Evolutionary conservation across 176 grass and related monocot genomes (phyloP).

Genomic region (Areca catechu): DNA sequence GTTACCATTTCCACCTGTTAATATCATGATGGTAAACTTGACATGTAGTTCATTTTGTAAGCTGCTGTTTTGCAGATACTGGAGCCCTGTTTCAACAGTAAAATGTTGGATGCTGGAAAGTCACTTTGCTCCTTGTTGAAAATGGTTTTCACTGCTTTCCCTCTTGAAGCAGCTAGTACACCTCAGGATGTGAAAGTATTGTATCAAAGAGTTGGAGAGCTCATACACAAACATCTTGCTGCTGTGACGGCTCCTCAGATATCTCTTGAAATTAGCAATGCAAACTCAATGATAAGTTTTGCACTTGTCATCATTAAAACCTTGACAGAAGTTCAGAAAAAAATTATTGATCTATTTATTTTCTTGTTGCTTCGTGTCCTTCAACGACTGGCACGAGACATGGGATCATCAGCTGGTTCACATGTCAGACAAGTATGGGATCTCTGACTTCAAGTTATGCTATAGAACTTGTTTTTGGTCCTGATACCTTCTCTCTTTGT

Average conservation of each 20-base stretch:
- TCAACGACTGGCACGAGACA: constrained; percentile 90
- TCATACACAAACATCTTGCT: constrained; percentile 79
- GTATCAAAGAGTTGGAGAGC: constrained; percentile 73
- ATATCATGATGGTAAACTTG: constrained; percentile 12
- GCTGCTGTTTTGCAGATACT: constrained; percentile 46
- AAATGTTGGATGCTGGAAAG: constrained; percentile 90
- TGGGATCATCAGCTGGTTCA: constrained; percentile 58
- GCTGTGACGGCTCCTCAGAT: constrained; percentile 81
- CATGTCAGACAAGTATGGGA: constrained; percentile 74
- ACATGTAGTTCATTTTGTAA: constrained; percentile 3
- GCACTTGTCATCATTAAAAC: constrained; percentile 72
- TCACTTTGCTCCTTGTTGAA: constrained; percentile 92
- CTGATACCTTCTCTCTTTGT: too few species aligned
- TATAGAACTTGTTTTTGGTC: constrained; percentile 32
- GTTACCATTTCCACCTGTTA: constrained; percentile 3
- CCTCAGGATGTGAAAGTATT: constrained; percentile 76
- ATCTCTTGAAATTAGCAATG: constrained; percentile 67
- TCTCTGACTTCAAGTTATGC: background rate
- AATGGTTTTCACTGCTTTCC: constrained; percentile 91
- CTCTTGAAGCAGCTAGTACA: constrained; percentile 75
- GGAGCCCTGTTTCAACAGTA: constrained; percentile 93
- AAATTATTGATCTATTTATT: constrained; percentile 78
- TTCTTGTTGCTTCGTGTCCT: constrained; percentile 71
- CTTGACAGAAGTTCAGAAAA: constrained; percentile 91
- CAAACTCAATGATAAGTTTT: constrained; percentile 84